Evolutionary conservation across 805 yeast genomes (phyloP), one percentile per base, ranked within the genome.

Genomic region (Tetrapisispora taiwanensis): DNA sequence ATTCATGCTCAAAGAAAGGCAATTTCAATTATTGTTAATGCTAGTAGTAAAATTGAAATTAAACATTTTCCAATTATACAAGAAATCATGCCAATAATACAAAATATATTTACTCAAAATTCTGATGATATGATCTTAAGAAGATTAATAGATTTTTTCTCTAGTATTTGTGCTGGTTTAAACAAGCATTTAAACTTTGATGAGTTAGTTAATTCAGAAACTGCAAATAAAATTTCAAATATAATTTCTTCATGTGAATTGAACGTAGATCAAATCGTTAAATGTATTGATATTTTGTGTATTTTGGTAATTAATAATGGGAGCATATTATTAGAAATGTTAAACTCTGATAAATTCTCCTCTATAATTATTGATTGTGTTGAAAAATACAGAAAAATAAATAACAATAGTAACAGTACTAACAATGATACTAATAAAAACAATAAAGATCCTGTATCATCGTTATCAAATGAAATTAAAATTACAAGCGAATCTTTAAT

Each of bases 1-100:
- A 73, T 79, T 18, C 95, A 86, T 64, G 84, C 95, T 0, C 97
- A 90, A 61, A 69, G 94, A 44, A 83, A 87, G 50, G 86, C 94
- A 14, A 65, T 88, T 30, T 66, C 71, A 0, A 82, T 84, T 31
- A 82, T 83, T 15, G 81, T 92, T 3, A 81, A 82, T 53, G 70
- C 89, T 3, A 78, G 86, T 50, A 67, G 72, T 9, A 66, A 66
- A 34, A 68, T 82, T 2, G 67, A 69, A 9, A 45, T 50, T 2
- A 54, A 66, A 1, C 73, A 75, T 49, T 73, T 78, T 40, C 63
- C 63, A 3, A 66, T 68, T 39, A 65, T 85, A 8, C 67, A 72
- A 43, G 79, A 74, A 33, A 73, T 80, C 1, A 31, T 41, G 13
- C 41, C 47, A 5, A 68, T 68, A 10, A 66, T 88, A 26, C 75